Percentiles rank a stretch among this genome's conserved stretches.
Evolutionary conservation across 1,284 basidiomycete species (phyloP).

Genomic region (Volvariella surrecta): DNA sequence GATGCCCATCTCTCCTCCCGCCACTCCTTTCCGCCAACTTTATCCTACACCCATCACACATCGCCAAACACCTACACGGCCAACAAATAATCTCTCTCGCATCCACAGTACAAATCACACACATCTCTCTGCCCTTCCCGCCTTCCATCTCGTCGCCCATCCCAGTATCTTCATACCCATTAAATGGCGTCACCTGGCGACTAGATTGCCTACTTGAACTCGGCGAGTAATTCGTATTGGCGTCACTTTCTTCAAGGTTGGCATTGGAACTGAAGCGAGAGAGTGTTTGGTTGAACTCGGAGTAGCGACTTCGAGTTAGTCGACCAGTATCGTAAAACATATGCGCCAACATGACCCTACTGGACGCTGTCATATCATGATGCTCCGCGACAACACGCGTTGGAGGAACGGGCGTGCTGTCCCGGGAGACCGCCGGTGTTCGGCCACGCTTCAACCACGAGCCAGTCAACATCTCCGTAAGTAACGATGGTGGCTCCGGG

Average conservation of each 20-base stretch:
- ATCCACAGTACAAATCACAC: constrained; percentile 69
- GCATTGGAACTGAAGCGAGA: neutral
- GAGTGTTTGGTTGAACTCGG: constrained; percentile 10
- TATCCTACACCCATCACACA: constrained; percentile 67
- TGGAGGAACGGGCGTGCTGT: too few species aligned
- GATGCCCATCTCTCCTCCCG: constrained; percentile 45
- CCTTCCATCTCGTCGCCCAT: neutral
- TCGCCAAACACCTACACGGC: constrained; percentile 71
- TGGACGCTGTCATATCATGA: neutral
- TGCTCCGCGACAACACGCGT: neutral
- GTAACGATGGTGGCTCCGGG: too few species aligned
- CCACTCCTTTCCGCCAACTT: constrained; percentile 55
- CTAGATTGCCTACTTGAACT: too few species aligned
- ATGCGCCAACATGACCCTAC: constrained; percentile 2
- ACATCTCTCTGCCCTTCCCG: constrained; percentile 18
- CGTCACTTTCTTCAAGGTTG: neutral
- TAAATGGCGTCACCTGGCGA: too few species aligned
- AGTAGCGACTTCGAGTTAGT: constrained; percentile 22
- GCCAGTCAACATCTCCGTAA: too few species aligned
- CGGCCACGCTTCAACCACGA: too few species aligned
- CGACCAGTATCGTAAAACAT: constrained; percentile 13
- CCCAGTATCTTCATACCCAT: constrained; percentile 1
- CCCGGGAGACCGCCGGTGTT: too few species aligned
- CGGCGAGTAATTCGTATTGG: too few species aligned
- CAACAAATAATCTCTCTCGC: constrained; percentile 66